Base-by-base conservation (phyloP, 148 eudicot species). In the Diospyros kaki region DNA sequence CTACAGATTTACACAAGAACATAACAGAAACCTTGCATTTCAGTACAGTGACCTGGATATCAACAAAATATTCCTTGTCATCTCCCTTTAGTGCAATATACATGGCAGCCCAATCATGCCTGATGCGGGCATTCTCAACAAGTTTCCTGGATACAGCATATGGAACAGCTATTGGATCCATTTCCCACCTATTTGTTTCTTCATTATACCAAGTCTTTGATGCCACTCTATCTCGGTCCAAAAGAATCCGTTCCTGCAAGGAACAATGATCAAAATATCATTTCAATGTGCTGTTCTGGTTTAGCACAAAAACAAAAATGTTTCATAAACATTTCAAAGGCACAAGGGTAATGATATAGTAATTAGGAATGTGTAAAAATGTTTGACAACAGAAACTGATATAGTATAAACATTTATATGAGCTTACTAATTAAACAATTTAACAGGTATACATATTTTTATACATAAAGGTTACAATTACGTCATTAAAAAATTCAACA, bases 91-190 rank as follows among this genome's bases (percentile, higher is more conserved):
- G 71, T 61, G 84, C 81, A 75, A 93, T 61, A 77, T 85, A 89
- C 96, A 93, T 91, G 75, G 87, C 96, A 75, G 82, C 92, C 94
- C 92, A 86, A 73, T 93, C 98, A 66, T 91, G 98, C 81, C 98
- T 81, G 75, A 93, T 89, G 38, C 89, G 83, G 52, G 94, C 96
- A 83, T 82, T 79, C 73, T 91, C 84, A 38, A 93, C 84, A 82
- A 93, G 92, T 69, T 88, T 91, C 77, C 82, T 80, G 74, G 94
- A 86, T 48, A 93, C 91, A 39, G 96, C 94, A 84, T 86, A 85
- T 75, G 98, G 92, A 82, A 91, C 91, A 40, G 94, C 96, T 79
- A 93, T 70, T 58, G 98, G 91, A 66, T 93, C 96, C 80, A 93
- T 86, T 78, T 91, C 98, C 94, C 94, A 89, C 82, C 98, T 81